phyloP scores from a whole-genome alignment of 371 early-diverging fungal genomes.

The Syncephalastrum sp. region DNA sequence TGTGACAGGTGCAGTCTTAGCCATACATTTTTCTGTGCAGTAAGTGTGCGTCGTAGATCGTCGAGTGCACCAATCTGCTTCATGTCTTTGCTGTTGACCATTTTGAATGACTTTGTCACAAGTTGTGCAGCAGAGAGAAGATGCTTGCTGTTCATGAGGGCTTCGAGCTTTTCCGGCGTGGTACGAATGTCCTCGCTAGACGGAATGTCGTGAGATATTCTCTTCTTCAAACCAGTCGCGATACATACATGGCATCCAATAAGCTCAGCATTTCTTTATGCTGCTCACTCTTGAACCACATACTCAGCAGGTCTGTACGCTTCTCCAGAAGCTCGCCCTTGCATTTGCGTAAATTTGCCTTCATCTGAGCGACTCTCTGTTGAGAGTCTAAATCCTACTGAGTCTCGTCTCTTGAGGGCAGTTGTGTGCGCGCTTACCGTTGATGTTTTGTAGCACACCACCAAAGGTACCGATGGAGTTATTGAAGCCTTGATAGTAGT shows the following conservation, averaged over 20 bases:
- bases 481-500: constrained; percentile 92
- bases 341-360: constrained; percentile 62
- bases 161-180: constrained; percentile 77
- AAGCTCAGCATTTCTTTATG: constrained; percentile 83
- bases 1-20: neutral
- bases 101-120: constrained; percentile 67
- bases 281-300: constrained; percentile 80
- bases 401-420: constrained; percentile 12
- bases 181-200: constrained; percentile 79
- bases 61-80: constrained; percentile 83
- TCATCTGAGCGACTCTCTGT: constrained; percentile 66
- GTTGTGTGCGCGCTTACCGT: constrained; percentile 45
- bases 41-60: constrained; percentile 70
- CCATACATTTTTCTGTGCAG: constrained; percentile 65
- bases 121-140: constrained; percentile 77
- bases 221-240: neutral
- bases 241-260: constrained; percentile 69
- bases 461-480: constrained; percentile 90
- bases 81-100: constrained; percentile 73
- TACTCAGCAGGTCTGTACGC: constrained; percentile 72
- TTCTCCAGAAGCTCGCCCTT: constrained; percentile 71
- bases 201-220: neutral
- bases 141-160: constrained; percentile 73
- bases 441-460: constrained; percentile 83
- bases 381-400: constrained; percentile 51